These are phyloP conservation scores for Acanthamoeba castellanii DNA, from an alignment of 208 protist species.

Conservation along the genomic window DNA sequence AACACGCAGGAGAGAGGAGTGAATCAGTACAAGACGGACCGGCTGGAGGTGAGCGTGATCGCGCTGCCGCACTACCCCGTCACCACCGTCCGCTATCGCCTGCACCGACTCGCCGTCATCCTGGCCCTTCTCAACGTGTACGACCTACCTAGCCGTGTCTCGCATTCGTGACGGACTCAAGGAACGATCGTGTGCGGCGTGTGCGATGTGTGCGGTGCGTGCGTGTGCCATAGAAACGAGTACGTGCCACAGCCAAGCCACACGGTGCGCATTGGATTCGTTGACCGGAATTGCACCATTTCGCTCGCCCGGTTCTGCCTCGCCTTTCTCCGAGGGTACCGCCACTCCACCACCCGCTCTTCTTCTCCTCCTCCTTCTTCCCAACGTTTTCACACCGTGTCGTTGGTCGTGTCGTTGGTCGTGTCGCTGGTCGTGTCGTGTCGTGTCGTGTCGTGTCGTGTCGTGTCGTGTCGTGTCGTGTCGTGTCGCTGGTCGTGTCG, in stretches of 20 bases:
- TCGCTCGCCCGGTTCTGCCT: background rate
- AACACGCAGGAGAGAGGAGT: too few relatives aligned
- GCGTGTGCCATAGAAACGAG: background rate
- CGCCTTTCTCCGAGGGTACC: background rate
- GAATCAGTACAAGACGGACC: too few relatives aligned
- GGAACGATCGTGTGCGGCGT: background rate
- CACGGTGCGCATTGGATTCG: background rate
- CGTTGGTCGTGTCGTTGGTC: too few relatives aligned
- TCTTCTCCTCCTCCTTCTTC: background rate
- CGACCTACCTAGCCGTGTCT: too few relatives aligned
- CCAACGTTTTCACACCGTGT: background rate
- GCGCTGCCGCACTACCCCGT: background rate
- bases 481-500: too few relatives aligned
- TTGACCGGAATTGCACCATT: background rate
- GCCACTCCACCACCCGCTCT: too few relatives aligned
- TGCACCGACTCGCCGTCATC: background rate
- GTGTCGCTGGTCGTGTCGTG: too few relatives aligned
- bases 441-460: too few relatives aligned
- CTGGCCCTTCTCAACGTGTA: background rate
- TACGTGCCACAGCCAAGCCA: background rate
- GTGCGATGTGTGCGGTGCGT: background rate
- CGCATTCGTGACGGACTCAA: too few relatives aligned
- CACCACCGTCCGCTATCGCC: background rate
- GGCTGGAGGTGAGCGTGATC: background rate
- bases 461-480: too few relatives aligned